Percentiles rank a stretch among this genome's conserved stretches.
These are phyloP conservation scores for Tritrichomonas foetus DNA, from an alignment of 208 protist species.

Conservation along the genomic window DNA sequence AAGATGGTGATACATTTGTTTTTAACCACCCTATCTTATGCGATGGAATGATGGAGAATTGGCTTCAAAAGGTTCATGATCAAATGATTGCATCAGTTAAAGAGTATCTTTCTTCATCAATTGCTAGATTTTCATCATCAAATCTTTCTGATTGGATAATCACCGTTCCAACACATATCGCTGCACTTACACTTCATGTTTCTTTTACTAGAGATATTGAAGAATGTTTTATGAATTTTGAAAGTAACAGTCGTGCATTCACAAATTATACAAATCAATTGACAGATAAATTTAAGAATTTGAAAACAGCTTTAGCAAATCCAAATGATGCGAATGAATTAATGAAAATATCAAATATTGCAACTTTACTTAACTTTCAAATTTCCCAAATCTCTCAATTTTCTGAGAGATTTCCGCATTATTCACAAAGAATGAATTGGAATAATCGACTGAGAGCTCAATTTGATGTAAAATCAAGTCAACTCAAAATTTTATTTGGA, in stretches of 20 bases:
- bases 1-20: neutral
- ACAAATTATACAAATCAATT: neutral
- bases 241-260: neutral
- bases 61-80: neutral
- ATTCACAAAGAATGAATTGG: neutral
- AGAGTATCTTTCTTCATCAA: neutral
- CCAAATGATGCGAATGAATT: neutral
- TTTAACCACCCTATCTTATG: neutral
- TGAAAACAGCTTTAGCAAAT: neutral
- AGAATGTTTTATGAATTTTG: constrained; percentile 21
- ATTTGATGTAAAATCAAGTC: neutral
- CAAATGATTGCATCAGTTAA: neutral
- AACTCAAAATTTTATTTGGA: neutral
- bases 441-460: neutral
- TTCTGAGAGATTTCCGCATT: neutral
- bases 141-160: neutral
- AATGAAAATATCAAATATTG: neutral
- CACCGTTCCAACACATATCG: neutral
- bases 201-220: neutral
- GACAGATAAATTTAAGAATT: neutral
- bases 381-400: neutral
- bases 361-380: neutral
- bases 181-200: neutral
- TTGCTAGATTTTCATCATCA: neutral
- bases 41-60: neutral